These are phyloP conservation scores for Akebia trifoliata DNA, from an alignment of 164 flowering plant genomes.

Conservation along the genomic window DNA sequence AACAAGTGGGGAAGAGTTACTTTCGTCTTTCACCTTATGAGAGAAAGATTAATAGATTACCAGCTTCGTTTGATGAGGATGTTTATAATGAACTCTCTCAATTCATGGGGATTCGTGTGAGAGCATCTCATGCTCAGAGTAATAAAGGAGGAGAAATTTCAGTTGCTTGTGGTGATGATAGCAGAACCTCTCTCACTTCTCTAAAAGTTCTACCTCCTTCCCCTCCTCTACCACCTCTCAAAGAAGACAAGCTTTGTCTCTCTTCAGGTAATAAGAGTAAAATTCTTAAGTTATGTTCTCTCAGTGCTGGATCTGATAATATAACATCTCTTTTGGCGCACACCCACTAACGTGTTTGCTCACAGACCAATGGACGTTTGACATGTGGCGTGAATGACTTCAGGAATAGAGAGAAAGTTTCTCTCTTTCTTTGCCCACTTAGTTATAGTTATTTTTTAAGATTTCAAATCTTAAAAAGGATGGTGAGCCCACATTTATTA, in stretches of 20 bases:
- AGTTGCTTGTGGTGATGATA: constrained; percentile 4
- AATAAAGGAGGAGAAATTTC: constrained; percentile 9
- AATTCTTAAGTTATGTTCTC: no score
- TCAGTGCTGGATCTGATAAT: no score
- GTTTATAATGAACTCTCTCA: constrained; percentile 67
- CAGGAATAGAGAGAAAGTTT: no score
- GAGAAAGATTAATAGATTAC: constrained; percentile 62
- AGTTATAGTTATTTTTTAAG: no score
- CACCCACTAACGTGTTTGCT: no score
- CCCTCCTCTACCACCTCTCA: constrained; percentile 18
- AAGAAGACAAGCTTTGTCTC: constrained; percentile 31
- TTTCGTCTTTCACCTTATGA: constrained; percentile 75
- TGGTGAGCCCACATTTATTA: no score
- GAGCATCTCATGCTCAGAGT: constrained; percentile 31
- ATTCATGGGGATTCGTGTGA: constrained; percentile 59
- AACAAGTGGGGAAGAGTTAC: constrained; percentile 56
- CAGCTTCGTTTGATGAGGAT: constrained; percentile 79
- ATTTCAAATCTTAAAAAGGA: no score
- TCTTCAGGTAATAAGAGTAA: constrained; percentile 31
- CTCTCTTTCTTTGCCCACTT: no score
- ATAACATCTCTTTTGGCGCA: no score
- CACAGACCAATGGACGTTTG: no score
- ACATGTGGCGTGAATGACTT: no score
- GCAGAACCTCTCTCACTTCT: constrained; percentile 10
- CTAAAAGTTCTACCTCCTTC: neutral